Evolutionary conservation across 805 yeast genomes (phyloP).

Genomic region (Starmerella sirachaensis): DNA sequence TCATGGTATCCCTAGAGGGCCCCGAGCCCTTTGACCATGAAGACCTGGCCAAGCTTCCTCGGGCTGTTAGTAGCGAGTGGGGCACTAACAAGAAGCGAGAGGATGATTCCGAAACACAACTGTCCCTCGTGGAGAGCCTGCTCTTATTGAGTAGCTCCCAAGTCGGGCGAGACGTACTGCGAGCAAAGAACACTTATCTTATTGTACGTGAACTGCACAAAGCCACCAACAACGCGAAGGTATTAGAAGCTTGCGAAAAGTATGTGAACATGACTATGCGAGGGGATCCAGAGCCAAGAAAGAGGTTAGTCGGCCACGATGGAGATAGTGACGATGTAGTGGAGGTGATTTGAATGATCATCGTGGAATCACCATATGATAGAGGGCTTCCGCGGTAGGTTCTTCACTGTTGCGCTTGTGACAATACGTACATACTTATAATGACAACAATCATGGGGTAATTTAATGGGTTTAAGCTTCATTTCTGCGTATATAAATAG

Average conservation of each 20-base stretch:
- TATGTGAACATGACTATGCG: conserved; percentile 84
- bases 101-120: conserved; percentile 47
- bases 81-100: conserved; percentile 70
- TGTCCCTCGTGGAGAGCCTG: conserved; percentile 67
- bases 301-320: conserved; percentile 2
- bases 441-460: too few relatives aligned
- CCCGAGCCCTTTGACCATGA: conserved; percentile 66
- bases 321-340: conserved; percentile 13
- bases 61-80: conserved; percentile 60
- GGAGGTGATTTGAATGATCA: conserved; percentile 8
- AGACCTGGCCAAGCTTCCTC: conserved; percentile 79
- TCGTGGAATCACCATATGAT: too few relatives aligned
- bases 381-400: too few relatives aligned
- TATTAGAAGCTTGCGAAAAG: conserved; percentile 66
- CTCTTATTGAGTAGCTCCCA: conserved; percentile 68
- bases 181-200: conserved; percentile 77
- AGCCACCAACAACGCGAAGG: conserved; percentile 32
- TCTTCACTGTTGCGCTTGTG: too few relatives aligned
- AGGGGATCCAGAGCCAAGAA: conserved; percentile 51
- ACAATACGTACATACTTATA: too few relatives aligned
- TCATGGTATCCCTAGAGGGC: conserved; percentile 69
- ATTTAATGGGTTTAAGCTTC: too few relatives aligned
- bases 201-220: conserved; percentile 77
- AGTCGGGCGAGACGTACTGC: conserved; percentile 58
- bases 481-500: too few relatives aligned